phyloP scores from a whole-genome alignment of 768 basidiomycete species.

The Pleurotus citrinopileatus region DNA sequence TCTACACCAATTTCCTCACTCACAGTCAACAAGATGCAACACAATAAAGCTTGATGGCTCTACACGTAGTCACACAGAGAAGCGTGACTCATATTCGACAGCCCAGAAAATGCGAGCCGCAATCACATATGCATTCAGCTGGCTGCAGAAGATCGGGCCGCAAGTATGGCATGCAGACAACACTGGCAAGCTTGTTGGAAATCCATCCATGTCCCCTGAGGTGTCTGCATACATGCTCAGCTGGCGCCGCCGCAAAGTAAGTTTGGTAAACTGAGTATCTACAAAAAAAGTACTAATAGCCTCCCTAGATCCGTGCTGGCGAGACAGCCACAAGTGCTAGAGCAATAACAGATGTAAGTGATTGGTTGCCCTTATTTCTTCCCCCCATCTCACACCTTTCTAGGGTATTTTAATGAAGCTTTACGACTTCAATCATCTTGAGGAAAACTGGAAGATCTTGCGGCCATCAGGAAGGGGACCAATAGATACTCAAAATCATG shows the following conservation, averaged over 20 bases:
- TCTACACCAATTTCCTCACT: neutral
- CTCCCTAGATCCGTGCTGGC: neutral
- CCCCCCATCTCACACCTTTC: no score
- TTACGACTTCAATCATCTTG: neutral
- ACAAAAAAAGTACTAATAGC: neutral
- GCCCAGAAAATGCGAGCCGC: constrained; percentile 23
- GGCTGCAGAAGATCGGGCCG: constrained; percentile 21
- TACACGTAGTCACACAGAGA: constrained; percentile 6
- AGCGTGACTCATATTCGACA: constrained; percentile 15
- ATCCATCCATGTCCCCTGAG: constrained; percentile 24
- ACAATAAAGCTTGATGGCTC: constrained; percentile 21
- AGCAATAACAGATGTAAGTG: neutral
- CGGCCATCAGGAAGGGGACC: constrained; percentile 13
- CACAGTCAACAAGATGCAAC: constrained; percentile 21
- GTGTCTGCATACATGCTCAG: constrained; percentile 27
- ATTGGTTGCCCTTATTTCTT: neutral
- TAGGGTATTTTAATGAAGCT: neutral
- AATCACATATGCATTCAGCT: constrained; percentile 20
- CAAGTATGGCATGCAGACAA: constrained; percentile 26
- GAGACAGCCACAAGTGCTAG: neutral
- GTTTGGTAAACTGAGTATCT: neutral
- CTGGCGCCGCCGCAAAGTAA: constrained; percentile 22
- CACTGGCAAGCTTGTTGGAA: constrained; percentile 22
- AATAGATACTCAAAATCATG: constrained; percentile 9
- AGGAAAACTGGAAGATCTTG: neutral